Evolutionary conservation across 305 asterid genomes (phyloP), one percentile per base, ranked within the genome.

Genomic region (Solanum hybrid): DNA sequence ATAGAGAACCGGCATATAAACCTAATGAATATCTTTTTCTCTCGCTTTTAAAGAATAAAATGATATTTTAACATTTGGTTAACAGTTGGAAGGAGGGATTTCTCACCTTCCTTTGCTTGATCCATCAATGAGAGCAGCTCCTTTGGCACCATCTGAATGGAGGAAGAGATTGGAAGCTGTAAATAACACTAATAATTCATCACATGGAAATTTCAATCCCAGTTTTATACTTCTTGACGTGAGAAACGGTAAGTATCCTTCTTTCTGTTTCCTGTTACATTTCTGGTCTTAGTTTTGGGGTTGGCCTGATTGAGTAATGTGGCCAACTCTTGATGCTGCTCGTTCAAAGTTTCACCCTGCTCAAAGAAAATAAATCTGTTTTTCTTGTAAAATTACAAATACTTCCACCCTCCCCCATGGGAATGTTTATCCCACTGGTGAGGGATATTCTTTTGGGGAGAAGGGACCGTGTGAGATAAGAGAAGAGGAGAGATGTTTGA

Each of bases 71-170:
- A 85, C 37, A 81, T 90, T 90, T 90, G 85, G 64, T 87, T 89
- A 82, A 56, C 93, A 96, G 99, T 88, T 95, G 90, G 98, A 94
- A 93, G 98, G 96, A 93, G 96, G 96, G 85, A 92, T 94, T 71
- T 95, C 99, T 40, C 92, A 96, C 92, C 99, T 97, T 93, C 98
- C 99, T 91, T 93, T 97, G 95, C 95, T 95, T 78, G 97, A 97
- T 88, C 93, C 94, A 34, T 95, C 96, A 73, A 92, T 92, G 93
- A 94, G 98, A 89, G 99, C 99, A 75, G 94, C 91, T 34, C 98
- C 98, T 82, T 98, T 97, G 88, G 90, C 98, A 72, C 98, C 99
- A 89, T 92, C 95, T 92, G 95, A 96, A 91, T 97, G 99, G 99
- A 94, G 95, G 92, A 93, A 92, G 91, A 95, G 89, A 93, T 92